These are phyloP conservation scores for Phytophthora aleatoria DNA, from an alignment of 352 stramenopile genomes.

Conservation along the genomic window DNA sequence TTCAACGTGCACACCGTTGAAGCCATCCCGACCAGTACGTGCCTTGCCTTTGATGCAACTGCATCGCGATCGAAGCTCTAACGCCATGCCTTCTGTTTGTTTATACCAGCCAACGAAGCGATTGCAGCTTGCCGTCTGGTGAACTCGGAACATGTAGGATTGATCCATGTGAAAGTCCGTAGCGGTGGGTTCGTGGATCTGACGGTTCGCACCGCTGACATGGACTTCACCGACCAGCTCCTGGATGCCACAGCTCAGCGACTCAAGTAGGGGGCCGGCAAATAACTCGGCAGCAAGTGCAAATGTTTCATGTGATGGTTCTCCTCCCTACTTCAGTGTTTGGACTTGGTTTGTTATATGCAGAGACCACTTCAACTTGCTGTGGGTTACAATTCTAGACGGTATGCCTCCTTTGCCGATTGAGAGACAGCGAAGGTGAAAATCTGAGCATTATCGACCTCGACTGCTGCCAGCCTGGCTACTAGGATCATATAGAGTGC, in stretches of 20 bases:
- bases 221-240: conserved; percentile 81
- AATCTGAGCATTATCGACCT: no score
- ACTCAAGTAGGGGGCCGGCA: conserved; percentile 57
- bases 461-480: no score
- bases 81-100: conserved; percentile 9
- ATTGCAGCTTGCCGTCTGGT: conserved; percentile 79
- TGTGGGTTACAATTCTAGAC: no score
- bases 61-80: conserved; percentile 13
- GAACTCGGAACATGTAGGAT: conserved; percentile 82
- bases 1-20: conserved; percentile 87
- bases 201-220: conserved; percentile 85
- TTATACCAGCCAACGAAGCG: conserved; percentile 77
- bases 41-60: conserved; percentile 10
- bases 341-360: no score
- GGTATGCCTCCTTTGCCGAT: no score
- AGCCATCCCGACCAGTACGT: conserved; percentile 85
- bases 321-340: no score
- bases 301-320: conserved; percentile 31
- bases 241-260: conserved; percentile 62
- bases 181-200: conserved; percentile 83
- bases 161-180: conserved; percentile 89
- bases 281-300: conserved; percentile 17
- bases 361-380: no score
- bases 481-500: no score
- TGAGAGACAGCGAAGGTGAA: no score